Conservation (phyloP, 495 filamentous ascomycete genomes). For the Daldinia grandis region DNA sequence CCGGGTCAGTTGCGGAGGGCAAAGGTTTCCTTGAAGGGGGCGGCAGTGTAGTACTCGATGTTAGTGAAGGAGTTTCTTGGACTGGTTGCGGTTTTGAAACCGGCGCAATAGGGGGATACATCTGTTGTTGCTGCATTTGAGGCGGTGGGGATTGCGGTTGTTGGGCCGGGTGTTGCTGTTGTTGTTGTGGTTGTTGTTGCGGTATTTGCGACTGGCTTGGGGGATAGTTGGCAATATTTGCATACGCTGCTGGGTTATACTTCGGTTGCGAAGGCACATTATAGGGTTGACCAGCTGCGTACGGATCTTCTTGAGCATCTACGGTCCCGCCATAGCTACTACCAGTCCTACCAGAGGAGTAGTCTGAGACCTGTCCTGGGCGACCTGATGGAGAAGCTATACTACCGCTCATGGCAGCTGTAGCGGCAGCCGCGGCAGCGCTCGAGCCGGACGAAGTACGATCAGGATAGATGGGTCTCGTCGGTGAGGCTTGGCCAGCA, state of each 20-base stretch:
- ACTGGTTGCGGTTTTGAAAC: constrained; percentile 52
- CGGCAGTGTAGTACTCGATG: constrained; percentile 47
- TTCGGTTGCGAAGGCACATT: constrained; percentile 63
- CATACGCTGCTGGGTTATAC: constrained; percentile 79
- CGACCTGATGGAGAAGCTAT: constrained; percentile 41
- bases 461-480: constrained; percentile 52
- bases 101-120: constrained; percentile 37
- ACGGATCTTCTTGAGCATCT: constrained; percentile 54
- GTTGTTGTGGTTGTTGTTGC: constrained; percentile 37
- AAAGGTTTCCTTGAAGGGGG: constrained; percentile 58
- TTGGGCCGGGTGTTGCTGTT: constrained; percentile 45
- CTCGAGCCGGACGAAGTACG: constrained; percentile 51
- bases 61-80: constrained; percentile 48
- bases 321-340: constrained; percentile 52
- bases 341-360: constrained; percentile 47
- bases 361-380: constrained; percentile 48
- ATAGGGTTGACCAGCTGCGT: constrained; percentile 54
- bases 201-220: constrained; percentile 52
- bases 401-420: constrained; percentile 54
- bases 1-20: constrained; percentile 67
- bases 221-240: constrained; percentile 62
- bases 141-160: constrained; percentile 53
- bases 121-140: constrained; percentile 39
- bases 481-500: constrained; percentile 58
- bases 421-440: constrained; percentile 57